A percentile compares a stretch with the other conserved stretches of the same genome.
These are phyloP conservation scores for Coniella vitis DNA, from an alignment of 2,329 filamentous ascomycete species.

Conservation along the genomic window DNA sequence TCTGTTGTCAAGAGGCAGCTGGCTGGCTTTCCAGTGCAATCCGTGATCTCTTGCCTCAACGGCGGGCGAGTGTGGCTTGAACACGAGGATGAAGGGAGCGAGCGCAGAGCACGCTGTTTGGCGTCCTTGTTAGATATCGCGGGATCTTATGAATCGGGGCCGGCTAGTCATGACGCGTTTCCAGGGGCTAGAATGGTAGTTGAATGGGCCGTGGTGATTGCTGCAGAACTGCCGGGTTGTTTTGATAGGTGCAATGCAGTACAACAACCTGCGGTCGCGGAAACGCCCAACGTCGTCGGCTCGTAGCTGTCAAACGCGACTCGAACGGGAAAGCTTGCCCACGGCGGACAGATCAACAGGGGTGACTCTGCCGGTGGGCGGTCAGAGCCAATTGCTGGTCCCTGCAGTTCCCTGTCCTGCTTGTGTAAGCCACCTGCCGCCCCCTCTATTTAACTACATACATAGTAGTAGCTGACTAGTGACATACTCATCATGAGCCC, in stretches of 20 bases:
- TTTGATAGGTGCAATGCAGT: neutral
- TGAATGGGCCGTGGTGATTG: neutral
- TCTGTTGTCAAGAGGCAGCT: too few species aligned
- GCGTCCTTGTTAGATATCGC: neutral
- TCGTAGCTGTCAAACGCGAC: constrained; percentile 9
- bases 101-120: neutral
- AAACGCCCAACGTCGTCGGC: neutral
- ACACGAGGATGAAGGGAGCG: too few species aligned
- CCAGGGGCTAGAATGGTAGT: neutral
- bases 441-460: neutral
- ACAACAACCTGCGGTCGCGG: neutral
- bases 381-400: neutral
- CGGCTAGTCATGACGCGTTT: neutral
- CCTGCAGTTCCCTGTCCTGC: neutral
- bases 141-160: too few species aligned
- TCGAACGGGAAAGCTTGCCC: constrained; percentile 4
- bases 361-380: neutral
- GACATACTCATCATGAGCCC: too few species aligned
- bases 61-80: too few species aligned
- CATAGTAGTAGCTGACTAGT: neutral
- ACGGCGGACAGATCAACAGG: constrained; percentile 8
- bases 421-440: neutral
- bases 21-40: too few species aligned
- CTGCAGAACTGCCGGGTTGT: neutral
- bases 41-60: too few species aligned